phyloP scores from a whole-genome alignment of 2,329 filamentous ascomycete genomes.

The Aspergillus neoniger region DNA sequence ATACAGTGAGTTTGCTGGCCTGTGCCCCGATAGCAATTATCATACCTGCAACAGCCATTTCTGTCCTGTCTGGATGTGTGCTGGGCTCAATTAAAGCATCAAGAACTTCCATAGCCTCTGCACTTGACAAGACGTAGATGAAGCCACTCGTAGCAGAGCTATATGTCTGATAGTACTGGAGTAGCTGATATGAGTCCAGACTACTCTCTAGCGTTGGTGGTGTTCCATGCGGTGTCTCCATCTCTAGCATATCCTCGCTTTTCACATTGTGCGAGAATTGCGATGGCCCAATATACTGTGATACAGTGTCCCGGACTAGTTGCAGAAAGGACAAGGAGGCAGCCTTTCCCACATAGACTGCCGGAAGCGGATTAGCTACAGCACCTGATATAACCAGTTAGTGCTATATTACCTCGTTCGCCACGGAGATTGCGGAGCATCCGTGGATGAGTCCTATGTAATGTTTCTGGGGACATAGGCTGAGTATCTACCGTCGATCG shows the following conservation, averaged over 20 bases:
- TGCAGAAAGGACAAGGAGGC: constrained; percentile 58
- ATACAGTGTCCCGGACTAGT: constrained; percentile 50
- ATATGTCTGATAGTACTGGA: constrained; percentile 36
- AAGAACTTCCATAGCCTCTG: constrained; percentile 32
- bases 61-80: constrained; percentile 25
- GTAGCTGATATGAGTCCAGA: constrained; percentile 32
- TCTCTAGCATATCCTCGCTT: constrained; percentile 58
- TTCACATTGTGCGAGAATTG: constrained; percentile 55
- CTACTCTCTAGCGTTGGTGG: constrained; percentile 37
- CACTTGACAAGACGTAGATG: constrained; percentile 33
- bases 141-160: constrained; percentile 45
- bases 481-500: constrained; percentile 11
- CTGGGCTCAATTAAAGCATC: constrained; percentile 10
- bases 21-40: constrained; percentile 58
- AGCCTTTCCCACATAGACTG: constrained; percentile 36
- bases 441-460: constrained; percentile 34
- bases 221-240: constrained; percentile 40
- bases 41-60: constrained; percentile 43
- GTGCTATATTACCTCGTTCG: constrained; percentile 48
- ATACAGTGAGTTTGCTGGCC: constrained; percentile 38
- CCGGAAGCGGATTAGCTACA: background rate
- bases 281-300: constrained; percentile 56
- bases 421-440: constrained; percentile 57
- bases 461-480: constrained; percentile 31
- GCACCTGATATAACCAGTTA: constrained; percentile 23